A percentile compares a stretch with the other conserved stretches of the same genome.
Conservation (phyloP, 129 eudicot species). For the Escallonia rubra region DNA sequence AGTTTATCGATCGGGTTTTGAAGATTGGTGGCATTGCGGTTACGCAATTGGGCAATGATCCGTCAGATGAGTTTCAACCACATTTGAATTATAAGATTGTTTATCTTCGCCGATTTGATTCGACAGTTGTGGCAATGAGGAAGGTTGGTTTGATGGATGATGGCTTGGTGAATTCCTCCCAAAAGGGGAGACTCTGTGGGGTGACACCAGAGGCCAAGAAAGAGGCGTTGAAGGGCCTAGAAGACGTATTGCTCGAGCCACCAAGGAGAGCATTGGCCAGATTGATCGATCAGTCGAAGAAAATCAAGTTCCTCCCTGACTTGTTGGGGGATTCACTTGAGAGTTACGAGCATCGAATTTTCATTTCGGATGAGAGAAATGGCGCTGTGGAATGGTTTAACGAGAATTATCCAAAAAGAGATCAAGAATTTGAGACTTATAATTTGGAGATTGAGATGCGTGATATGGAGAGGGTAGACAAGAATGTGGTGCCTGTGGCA, state of each 20-base stretch:
- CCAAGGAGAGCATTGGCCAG: slow-evolving; percentile 18
- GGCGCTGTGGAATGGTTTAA: slow-evolving; percentile 33
- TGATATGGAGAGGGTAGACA: background rate
- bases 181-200: slow-evolving; percentile 3
- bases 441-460: slow-evolving; percentile 12
- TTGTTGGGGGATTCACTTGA: slow-evolving; percentile 26
- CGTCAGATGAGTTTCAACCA: slow-evolving; percentile 18
- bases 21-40: slow-evolving; percentile 44
- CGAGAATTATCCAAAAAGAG: slow-evolving; percentile 27
- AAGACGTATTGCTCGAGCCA: slow-evolving; percentile 40
- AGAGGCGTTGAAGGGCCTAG: slow-evolving; percentile 33
- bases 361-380: slow-evolving; percentile 24
- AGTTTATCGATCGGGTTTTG: slow-evolving; percentile 28
- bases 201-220: slow-evolving; percentile 13
- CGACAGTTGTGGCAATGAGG: slow-evolving; percentile 40
- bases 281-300: slow-evolving; percentile 8
- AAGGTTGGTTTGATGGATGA: slow-evolving; percentile 10
- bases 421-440: slow-evolving; percentile 22
- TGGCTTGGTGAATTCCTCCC: background rate
- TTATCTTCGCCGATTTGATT: slow-evolving; percentile 42
- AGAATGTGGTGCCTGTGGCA: background rate
- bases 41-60: slow-evolving; percentile 27
- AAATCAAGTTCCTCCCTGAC: slow-evolving; percentile 33
- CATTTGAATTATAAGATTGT: slow-evolving; percentile 39
- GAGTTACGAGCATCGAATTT: slow-evolving; percentile 17